phyloP scores from a whole-genome alignment of 345 rosid species.

The Linum lewisii region DNA sequence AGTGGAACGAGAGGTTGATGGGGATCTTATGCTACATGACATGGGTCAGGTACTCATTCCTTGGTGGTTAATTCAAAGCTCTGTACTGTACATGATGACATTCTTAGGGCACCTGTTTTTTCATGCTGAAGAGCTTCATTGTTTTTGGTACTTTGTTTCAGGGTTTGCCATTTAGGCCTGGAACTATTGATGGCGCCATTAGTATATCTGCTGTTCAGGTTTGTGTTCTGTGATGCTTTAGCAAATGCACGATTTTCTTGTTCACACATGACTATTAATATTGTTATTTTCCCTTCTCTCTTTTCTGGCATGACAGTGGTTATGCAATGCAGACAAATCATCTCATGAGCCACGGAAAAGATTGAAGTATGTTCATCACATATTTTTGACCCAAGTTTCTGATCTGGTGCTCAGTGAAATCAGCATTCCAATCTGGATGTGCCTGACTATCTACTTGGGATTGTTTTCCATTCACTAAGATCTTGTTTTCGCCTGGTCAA shows the following conservation, averaged over 20 bases:
- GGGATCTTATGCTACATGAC: slow-evolving; percentile 87
- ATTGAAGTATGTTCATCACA: slow-evolving; percentile 49
- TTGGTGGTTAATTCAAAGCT: not conserved
- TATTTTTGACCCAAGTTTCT: not conserved
- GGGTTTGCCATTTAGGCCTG: slow-evolving; percentile 85
- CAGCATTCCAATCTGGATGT: slow-evolving; percentile 8
- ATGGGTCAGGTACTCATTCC: slow-evolving; percentile 73
- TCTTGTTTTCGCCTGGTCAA: not conserved
- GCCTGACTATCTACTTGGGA: not conserved
- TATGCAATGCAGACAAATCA: slow-evolving; percentile 97
- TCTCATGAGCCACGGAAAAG: slow-evolving; percentile 82
- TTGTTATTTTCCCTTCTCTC: not conserved
- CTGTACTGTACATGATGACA: not conserved
- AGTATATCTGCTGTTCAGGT: slow-evolving; percentile 97
- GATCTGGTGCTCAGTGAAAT: no score
- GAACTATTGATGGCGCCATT: slow-evolving; percentile 87
- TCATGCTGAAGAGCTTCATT: not conserved
- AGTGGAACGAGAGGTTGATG: slow-evolving; percentile 76
- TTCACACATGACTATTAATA: no score
- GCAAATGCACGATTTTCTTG: not conserved
- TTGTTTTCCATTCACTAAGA: not conserved
- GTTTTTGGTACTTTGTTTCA: slow-evolving; percentile 21
- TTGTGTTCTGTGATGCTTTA: slow-evolving; percentile 2
- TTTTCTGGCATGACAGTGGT: slow-evolving; percentile 46
- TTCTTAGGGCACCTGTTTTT: not conserved